Evolutionary conservation across 352 stramenopile species (phyloP), one percentile per base, ranked within the genome.

Genomic region (Globisporangium acanthophoron): DNA sequence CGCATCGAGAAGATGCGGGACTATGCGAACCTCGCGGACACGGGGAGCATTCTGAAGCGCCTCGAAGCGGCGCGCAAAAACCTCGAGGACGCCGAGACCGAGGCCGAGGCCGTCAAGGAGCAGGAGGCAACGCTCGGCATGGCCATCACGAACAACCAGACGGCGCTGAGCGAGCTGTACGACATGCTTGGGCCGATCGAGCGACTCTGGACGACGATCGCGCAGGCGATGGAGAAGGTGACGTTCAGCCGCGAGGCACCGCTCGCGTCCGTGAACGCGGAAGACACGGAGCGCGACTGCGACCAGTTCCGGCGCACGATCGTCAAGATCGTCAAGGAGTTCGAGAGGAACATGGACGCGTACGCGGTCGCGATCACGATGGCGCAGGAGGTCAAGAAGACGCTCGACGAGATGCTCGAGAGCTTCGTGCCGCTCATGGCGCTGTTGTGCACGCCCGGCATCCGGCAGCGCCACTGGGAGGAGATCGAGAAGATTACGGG

Each of bases 1-100:
- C 93, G 93, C 8, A 88, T 97, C 40, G 89, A 97, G 55, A 97
- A 97, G 61, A 89, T 97, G 68, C 76, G 85, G 11, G 89, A 97
- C 64, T 90, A 90, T 27, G 85, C 85, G 0, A 96, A 93, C 40
- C 70, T 94, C 11, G 71, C 62, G 0, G 88, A 97, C 61, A 79
- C 91, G 0, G 67, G 78, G 15, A 96, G 74, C 44, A 88, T 94
- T 21, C 71, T 90, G 44, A 92, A 90, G 61, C 76, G 84, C 18
- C 94, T 96, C 51, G 82, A 88, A 31, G 72, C 77, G 3, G 73
- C 91, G 8, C 70, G 81, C 18, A 93, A 97, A 61, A 61, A 73
- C 0, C 70, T 97, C 1, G 80, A 94, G 58, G 88, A 96, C 57
- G 73, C 83, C 3, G 76, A 94, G 44, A 71, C 73, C 31, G 88